Base-by-base conservation (phyloP, 495 filamentous ascomycete genomes). In the Penicillium ochrochloron region DNA sequence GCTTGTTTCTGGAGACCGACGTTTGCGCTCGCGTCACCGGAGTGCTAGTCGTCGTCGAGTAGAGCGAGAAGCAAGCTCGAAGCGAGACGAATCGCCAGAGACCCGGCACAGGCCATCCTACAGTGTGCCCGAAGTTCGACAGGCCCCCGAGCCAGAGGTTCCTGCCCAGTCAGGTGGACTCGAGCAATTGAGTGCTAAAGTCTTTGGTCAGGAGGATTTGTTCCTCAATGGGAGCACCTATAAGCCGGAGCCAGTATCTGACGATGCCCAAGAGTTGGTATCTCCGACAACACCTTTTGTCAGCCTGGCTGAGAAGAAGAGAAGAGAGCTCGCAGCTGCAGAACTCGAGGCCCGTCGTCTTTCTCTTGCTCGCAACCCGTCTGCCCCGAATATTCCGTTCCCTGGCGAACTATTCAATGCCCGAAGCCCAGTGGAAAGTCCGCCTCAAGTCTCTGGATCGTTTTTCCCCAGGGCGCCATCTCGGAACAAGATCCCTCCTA, bases 281-380 rank as follows among this genome's bases (percentile, higher is more conserved):
- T 74, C 68, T 27, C 67, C 72, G 3, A 73, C 70, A 8, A 66
- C 70, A 11, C 71, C 70, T 2, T 72, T 73, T 10, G 65, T 75
- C 31, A 75, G 70, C 29, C 48, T 78, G 8, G 70, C 74, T 0
- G 79, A 81, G 54, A 72, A 69, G 63, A 78, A 66, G 48, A 89
- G 89, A 76, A 92, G 90, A 76, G 91, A 94, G 67, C 77, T 89
- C 29, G 93, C 93, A 15, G 91, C 91, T 9, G 89, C 89, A 58
- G 93, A 97, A 76, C 84, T 97, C 27, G 93, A 97, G 78, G 90
- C 93, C 62, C 86, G 93, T 21, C 86, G 93, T 51, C 85, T 91
- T 65, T 97, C 93, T 25, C 85, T 97, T 15, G 90, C 92, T 3
- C 82, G 89, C 12, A 85, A 92, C 64, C 90, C 91, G 19, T 91